Base-by-base conservation (phyloP, 2,329 filamentous ascomycete genomes). In the Xylaria polymorpha region DNA sequence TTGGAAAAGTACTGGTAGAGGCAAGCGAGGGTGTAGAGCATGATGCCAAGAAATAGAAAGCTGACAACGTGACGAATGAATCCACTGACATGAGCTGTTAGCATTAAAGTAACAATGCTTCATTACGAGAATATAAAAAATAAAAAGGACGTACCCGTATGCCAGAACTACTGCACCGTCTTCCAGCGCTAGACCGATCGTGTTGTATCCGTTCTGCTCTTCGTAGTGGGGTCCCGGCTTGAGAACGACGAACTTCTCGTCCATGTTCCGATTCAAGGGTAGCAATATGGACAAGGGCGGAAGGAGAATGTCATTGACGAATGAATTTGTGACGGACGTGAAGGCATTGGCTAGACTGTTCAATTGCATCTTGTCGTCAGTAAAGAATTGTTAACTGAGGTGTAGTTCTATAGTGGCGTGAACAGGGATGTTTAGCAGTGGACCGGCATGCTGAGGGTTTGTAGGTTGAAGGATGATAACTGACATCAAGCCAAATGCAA, bases 401-500 rank as follows among this genome's bases (percentile, higher is more conserved):
- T 29, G 35, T 39, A 9, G 39, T 37, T 22, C 37, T 46, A 25
- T 18, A 53, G 55, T 20, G 44, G 25, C 25, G 37, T 35, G 25
- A 50, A 22, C 50, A 57, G 22, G 41, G 35, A 22, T 62, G 4
- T 51, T 53, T 29, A 58, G 58, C 37, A 60, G 37, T 22, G 50
- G n/a, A n/a, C 56, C 25, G 29, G 25, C 9, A 46, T 10, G 41
- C 39, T 59, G 56, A 5, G 56, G 10, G 14, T 20, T 15, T 14
- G 18, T 44, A 10, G 12, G 29, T 39, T 39, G 22, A 20, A 59
- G 20, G 53, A 8, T 18, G n/a, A 25, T 22, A 22, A 80, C 84
- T 78, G 76, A 92, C 90, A 94, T 93, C 72, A 93, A 82, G 73
- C 91, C 91, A 73, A 93, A 89, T 18, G 91, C 91, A 68, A 94